These are phyloP conservation scores for Penicillium sp. DNA, from an alignment of 2,329 filamentous ascomycete genomes.

Conservation along the genomic window DNA sequence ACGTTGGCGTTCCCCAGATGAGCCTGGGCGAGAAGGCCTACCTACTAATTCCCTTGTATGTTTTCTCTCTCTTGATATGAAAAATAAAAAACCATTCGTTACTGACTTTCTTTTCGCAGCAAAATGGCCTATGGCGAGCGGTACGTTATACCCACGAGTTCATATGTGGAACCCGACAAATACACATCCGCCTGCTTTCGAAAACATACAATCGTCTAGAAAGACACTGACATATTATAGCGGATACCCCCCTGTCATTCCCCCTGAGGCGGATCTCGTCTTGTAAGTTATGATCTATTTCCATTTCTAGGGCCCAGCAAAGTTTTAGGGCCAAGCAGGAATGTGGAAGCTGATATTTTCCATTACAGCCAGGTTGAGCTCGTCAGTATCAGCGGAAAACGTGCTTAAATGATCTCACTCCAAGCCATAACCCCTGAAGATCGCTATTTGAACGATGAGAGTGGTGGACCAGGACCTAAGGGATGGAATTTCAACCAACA, in stretches of 20 bases:
- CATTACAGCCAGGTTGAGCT: not conserved
- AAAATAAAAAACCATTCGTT: constrained; percentile 5
- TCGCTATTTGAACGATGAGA: not conserved
- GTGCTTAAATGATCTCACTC: not conserved
- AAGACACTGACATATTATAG: constrained; percentile 42
- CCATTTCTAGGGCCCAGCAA: not conserved
- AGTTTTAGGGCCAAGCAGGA: not conserved
- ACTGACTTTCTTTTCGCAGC: constrained; percentile 19
- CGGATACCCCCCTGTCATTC: constrained; percentile 77
- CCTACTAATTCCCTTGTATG: constrained; percentile 76
- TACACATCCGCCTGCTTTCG: no score
- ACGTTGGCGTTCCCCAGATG: constrained; percentile 83
- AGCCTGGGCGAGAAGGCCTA: constrained; percentile 85
- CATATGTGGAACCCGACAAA: not conserved
- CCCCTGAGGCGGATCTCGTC: constrained; percentile 70
- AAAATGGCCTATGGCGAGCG: constrained; percentile 42
- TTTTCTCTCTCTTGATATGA: constrained; percentile 4
- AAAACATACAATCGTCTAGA: not conserved
- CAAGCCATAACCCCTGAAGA: not conserved
- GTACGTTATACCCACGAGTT: constrained; percentile 30
- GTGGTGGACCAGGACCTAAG: not conserved
- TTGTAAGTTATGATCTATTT: constrained; percentile 63
- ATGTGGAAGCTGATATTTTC: not conserved
- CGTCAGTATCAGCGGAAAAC: not conserved
- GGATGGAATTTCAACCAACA: not conserved